Evolutionary conservation across 192 early-diverging fungal species (phyloP).

Genomic region (Anaeromyces robustus): DNA sequence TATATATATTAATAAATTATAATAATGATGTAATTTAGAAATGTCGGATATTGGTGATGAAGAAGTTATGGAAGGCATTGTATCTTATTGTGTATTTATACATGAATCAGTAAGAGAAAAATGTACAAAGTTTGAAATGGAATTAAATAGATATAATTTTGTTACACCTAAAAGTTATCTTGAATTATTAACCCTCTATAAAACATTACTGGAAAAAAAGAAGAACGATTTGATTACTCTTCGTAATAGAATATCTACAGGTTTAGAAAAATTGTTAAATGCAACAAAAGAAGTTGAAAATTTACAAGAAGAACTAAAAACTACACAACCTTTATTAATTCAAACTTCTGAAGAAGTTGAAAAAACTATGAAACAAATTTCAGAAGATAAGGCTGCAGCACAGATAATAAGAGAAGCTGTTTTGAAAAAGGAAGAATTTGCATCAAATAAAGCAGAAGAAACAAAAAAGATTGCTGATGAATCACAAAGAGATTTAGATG

Average conservation of each 20-base stretch:
- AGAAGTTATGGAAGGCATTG: not conserved
- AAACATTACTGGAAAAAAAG: conserved; percentile 22
- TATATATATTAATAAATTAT: too few relatives aligned
- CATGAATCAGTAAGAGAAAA: conserved; percentile 28
- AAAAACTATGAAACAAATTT: conserved; percentile 36
- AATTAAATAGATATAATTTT: conserved; percentile 30
- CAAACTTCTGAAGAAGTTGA: conserved; percentile 34
- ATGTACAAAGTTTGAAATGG: conserved; percentile 22
- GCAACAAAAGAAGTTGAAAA: conserved; percentile 33
- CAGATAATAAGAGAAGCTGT: conserved; percentile 26
- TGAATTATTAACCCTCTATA: conserved; percentile 36
- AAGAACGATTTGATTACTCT: conserved; percentile 23
- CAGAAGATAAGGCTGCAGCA: conserved; percentile 36
- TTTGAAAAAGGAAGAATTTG: conserved; percentile 35
- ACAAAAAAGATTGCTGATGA: conserved; percentile 38
- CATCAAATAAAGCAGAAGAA: conserved; percentile 32
- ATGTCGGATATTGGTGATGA: not conserved
- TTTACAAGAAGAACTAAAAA: conserved; percentile 39
- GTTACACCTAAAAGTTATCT: conserved; percentile 44
- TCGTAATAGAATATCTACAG: conserved; percentile 31
- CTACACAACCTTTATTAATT: conserved; percentile 35
- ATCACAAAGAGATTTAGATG: conserved; percentile 38
- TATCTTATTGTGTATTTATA: conserved; percentile 26
- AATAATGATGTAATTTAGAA: not conserved
- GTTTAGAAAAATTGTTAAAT: conserved; percentile 38